A percentile compares a stretch with the other conserved stretches of the same genome.
phyloP scores from a whole-genome alignment of 345 rosid genomes.

The Salix purpurea region DNA sequence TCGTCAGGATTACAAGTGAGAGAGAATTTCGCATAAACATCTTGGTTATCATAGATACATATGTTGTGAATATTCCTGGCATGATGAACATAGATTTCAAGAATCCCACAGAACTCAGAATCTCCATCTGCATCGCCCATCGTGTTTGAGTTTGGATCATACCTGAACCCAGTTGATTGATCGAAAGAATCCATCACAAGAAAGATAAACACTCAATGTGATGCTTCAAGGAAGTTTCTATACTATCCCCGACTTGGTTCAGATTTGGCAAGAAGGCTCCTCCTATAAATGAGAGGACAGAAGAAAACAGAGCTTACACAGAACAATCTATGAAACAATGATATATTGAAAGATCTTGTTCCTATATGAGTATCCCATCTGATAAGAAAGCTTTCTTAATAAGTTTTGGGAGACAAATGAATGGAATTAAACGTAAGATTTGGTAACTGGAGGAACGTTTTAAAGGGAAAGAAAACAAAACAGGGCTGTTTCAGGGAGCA shows the following conservation, averaged over 20 bases:
- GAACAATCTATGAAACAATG: background rate
- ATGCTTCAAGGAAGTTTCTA: background rate
- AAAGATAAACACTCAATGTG: background rate
- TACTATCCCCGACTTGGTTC: background rate
- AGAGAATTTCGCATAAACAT: slow-evolving; percentile 91
- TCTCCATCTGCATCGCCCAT: slow-evolving; percentile 33
- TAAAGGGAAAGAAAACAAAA: background rate
- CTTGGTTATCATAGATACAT: slow-evolving; percentile 93
- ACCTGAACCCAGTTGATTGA: slow-evolving; percentile 41
- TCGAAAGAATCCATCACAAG: slow-evolving; percentile 51
- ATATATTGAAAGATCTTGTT: background rate
- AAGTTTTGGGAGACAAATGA: background rate
- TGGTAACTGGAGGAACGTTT: background rate
- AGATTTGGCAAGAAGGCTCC: background rate
- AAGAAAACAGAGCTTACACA: slow-evolving; percentile 2
- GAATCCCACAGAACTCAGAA: slow-evolving; percentile 49
- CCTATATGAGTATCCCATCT: background rate
- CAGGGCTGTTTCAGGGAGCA: slow-evolving; percentile 2
- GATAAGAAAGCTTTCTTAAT: background rate
- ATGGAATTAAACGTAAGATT: background rate
- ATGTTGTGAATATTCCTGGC: slow-evolving; percentile 97
- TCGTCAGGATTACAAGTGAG: slow-evolving; percentile 88
- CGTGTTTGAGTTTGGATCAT: slow-evolving; percentile 25
- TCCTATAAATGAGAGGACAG: background rate
- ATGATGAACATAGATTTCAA: slow-evolving; percentile 73